A percentile compares a stretch with the other conserved stretches of the same genome.
Evolutionary conservation across 2,329 filamentous ascomycete genomes (phyloP).

Genomic region (Domatiomyces catenatus): DNA sequence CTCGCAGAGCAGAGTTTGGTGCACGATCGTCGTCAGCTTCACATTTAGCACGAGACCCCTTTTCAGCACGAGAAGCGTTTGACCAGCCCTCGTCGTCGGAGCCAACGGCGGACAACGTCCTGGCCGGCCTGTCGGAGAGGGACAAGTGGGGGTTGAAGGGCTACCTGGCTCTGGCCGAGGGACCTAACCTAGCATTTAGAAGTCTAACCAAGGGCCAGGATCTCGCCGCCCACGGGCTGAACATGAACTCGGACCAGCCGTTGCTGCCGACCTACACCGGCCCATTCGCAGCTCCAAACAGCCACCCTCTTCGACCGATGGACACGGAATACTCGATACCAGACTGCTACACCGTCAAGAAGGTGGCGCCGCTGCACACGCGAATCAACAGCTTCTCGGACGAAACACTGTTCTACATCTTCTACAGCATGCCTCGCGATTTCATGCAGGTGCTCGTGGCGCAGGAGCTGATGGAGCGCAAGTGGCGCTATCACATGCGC

Average conservation of each 20-base stretch:
- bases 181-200: constrained; percentile 40
- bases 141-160: constrained; percentile 47
- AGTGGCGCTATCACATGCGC: constrained; percentile 39
- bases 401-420: constrained; percentile 54
- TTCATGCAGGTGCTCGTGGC: constrained; percentile 52
- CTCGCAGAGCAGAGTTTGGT: constrained; percentile 19
- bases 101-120: constrained; percentile 18
- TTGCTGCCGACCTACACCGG: constrained; percentile 49
- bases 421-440: constrained; percentile 52
- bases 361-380: constrained; percentile 45
- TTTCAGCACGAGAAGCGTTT: constrained; percentile 23
- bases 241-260: constrained; percentile 43
- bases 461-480: constrained; percentile 41
- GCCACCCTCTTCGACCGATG: constrained; percentile 36
- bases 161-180: constrained; percentile 36
- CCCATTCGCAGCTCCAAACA: constrained; percentile 43
- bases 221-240: constrained; percentile 46
- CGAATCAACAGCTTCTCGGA: constrained; percentile 45
- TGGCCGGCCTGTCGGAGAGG: constrained; percentile 20
- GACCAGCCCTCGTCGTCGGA: constrained; percentile 12
- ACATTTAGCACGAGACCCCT: constrained; percentile 3
- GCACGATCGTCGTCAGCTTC: constrained; percentile 1
- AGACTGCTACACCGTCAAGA: constrained; percentile 49
- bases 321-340: constrained; percentile 50
- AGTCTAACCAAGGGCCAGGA: constrained; percentile 48